Conservation (phyloP, 257 asterid genomes). For the Thymus quinquecostatus region DNA sequence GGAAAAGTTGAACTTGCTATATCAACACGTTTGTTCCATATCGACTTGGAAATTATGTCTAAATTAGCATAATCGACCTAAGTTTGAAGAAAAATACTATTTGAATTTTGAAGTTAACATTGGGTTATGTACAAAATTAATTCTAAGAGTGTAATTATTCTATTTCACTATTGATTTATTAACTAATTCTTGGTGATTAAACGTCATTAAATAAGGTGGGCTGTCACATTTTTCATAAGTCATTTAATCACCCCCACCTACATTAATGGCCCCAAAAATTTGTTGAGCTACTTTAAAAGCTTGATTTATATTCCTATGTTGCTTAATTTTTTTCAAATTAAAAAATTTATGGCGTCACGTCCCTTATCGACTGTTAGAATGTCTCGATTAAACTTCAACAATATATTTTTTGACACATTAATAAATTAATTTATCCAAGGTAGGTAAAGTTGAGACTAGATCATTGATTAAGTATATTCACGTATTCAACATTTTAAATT, state of each 20-base stretch:
- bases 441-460: background rate
- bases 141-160: background rate
- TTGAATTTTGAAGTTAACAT: no score
- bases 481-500: no score
- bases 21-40: no score
- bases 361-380: background rate
- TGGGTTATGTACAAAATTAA: no score
- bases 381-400: no score
- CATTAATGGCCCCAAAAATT: slow-evolving; percentile 14
- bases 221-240: background rate
- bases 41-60: no score
- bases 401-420: no score
- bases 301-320: background rate
- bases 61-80: no score
- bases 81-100: no score
- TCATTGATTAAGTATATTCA: no score
- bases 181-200: background rate
- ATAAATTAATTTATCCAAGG: no score
- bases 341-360: background rate
- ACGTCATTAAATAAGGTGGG: slow-evolving; percentile 18
- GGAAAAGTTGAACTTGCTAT: no score
- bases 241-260: slow-evolving; percentile 4
- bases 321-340: background rate
- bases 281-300: slow-evolving; percentile 14
- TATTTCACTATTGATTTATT: background rate